A percentile compares a stretch with the other conserved stretches of the same genome.
phyloP scores from a whole-genome alignment of 768 basidiomycete species.

The Leccinum variicolor region DNA sequence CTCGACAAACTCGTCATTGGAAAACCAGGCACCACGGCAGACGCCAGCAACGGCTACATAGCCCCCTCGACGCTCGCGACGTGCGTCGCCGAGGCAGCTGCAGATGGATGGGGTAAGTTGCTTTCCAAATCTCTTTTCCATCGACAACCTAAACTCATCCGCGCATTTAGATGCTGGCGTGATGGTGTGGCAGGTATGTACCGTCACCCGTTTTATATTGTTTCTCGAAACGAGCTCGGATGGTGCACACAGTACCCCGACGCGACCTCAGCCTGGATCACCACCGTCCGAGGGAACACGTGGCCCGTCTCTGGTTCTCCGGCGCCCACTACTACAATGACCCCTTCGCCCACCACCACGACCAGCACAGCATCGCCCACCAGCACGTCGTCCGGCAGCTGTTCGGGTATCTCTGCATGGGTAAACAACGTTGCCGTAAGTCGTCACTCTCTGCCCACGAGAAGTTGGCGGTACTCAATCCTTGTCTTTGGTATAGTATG shows the following conservation, averaged over 20 bases:
- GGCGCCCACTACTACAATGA: not conserved
- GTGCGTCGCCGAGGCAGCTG: constrained; percentile 59
- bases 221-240: not conserved
- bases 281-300: constrained; percentile 35
- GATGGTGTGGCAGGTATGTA: constrained; percentile 42
- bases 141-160: not conserved
- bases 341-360: not conserved
- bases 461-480: not conserved
- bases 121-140: not conserved
- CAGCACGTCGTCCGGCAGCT: constrained; percentile 30
- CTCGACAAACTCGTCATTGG: constrained; percentile 55
- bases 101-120: constrained; percentile 64
- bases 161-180: constrained; percentile 33
- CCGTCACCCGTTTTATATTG: not conserved
- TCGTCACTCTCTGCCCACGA: not conserved
- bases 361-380: constrained; percentile 19
- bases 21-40: constrained; percentile 42
- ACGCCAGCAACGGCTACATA: constrained; percentile 56
- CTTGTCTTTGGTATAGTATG: constrained; percentile 32
- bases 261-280: constrained; percentile 37
- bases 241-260: constrained; percentile 33
- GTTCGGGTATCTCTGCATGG: constrained; percentile 46
- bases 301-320: constrained; percentile 29
- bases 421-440: constrained; percentile 33
- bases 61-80: constrained; percentile 49